Percentiles rank a stretch among this genome's conserved stretches.
phyloP scores from a whole-genome alignment of 208 protist species.

The Trypanosoma grayi region DNA sequence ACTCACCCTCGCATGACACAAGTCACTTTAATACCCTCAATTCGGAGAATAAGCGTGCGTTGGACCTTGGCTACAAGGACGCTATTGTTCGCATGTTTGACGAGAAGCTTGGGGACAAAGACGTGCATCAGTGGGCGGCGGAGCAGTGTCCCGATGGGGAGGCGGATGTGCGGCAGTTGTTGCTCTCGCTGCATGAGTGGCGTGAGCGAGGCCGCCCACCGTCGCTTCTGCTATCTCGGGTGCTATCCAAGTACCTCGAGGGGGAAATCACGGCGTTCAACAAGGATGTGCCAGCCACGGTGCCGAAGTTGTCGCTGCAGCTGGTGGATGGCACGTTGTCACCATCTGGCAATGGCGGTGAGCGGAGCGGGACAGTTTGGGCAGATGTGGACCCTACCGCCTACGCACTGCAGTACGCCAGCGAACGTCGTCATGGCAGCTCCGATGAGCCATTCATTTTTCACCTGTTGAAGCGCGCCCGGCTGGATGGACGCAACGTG shows the following conservation, averaged over 20 bases:
- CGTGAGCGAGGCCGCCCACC: constrained; percentile 66
- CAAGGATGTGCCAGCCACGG: constrained; percentile 52
- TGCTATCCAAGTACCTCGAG: constrained; percentile 64
- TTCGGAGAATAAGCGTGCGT: constrained; percentile 47
- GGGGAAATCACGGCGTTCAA: constrained; percentile 79
- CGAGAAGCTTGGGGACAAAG: constrained; percentile 64
- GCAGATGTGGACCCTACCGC: constrained; percentile 56
- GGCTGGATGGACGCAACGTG: constrained; percentile 8
- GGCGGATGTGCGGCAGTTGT: constrained; percentile 53
- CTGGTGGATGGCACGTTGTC: constrained; percentile 12
- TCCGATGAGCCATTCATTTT: constrained; percentile 71
- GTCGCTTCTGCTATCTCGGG: constrained; percentile 53
- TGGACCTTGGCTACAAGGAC: constrained; percentile 54
- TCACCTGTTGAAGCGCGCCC: constrained; percentile 57
- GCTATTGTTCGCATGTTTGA: constrained; percentile 79
- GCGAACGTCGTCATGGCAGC: constrained; percentile 22
- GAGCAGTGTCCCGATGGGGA: constrained; percentile 46
- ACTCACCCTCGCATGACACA: constrained; percentile 69
- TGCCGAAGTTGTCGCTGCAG: constrained; percentile 53
- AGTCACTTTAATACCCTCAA: constrained; percentile 60
- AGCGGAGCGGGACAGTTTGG: constrained; percentile 49
- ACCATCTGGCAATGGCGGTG: constrained; percentile 13
- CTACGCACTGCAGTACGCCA: constrained; percentile 57
- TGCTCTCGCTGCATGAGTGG: constrained; percentile 85
- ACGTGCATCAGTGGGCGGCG: constrained; percentile 64